Base-by-base conservation (phyloP, 2,329 filamentous ascomycete genomes). In the Fusarium irregulare region DNA sequence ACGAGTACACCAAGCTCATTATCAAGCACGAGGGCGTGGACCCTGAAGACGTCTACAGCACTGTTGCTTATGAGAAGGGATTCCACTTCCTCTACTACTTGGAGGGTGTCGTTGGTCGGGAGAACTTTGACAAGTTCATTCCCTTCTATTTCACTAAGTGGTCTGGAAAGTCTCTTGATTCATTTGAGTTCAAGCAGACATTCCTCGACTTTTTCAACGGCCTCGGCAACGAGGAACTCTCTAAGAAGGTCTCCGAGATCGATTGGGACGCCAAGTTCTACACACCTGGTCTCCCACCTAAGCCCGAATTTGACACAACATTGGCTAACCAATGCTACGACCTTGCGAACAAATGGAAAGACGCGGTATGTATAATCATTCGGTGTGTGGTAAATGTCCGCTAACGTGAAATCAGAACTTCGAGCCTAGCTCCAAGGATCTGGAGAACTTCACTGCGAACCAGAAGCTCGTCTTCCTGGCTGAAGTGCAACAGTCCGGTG, bases 41-140 rank as follows among this genome's bases (percentile, higher is more conserved):
- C 75, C 96, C 96, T 0, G 96, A 98, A 78, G 96, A 99, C 79
- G 93, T 95, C 2, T 99, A 98, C 83, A 97, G 92, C 72, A 92
- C 89, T 27, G 86, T 98, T 34, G 94, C 96, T 0, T 99, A 99
- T 76, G 95, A 98, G 78, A 98, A 99, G 82, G 95, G 95, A 6
- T 98, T 97, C 81, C 92, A 93, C 77, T 97, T 98, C 80, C 85
- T 99, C 47, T 98, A 94, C 80, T 91, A 94, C 75, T 89, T 99
- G 16, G 96, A 99, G 76, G 91, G 91, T 48, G 84, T 97, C 3
- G 87, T 98, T 6, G 93, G 93, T 37, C 91, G 92, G 65, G 86
- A 91, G n/a, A 92, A 92, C 78, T 99, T 96, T 83, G 93, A 98
- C 84, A 92, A 90, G 74, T 99, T 98, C 81, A 98, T 98, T 76